Percentiles rank a stretch among this genome's conserved stretches.
Conservation (phyloP, 176 grass and related monocot species). For the Musa troglodytarum region DNA sequence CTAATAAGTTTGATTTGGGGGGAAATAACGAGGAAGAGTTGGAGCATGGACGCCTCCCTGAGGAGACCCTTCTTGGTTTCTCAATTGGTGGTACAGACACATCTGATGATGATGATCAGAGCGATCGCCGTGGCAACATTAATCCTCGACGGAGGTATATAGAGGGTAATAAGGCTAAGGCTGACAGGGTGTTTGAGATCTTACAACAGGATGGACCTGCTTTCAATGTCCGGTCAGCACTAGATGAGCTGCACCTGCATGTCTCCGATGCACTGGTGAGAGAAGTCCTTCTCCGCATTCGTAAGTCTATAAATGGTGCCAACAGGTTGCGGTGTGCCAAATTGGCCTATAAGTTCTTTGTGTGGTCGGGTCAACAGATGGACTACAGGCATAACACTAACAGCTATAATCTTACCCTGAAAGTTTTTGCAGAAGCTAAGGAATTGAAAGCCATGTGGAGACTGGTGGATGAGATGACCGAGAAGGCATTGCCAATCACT, state of each 20-base stretch:
- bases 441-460: constrained; percentile 84
- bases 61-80: constrained; percentile 46
- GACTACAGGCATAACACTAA: constrained; percentile 41
- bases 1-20: constrained; percentile 14
- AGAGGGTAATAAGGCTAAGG: constrained; percentile 27
- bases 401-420: constrained; percentile 72
- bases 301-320: constrained; percentile 35
- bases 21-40: constrained; percentile 15
- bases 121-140: not conserved
- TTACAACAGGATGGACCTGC: constrained; percentile 81
- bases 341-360: constrained; percentile 77
- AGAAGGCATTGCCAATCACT: constrained; percentile 55
- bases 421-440: constrained; percentile 66
- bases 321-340: constrained; percentile 51
- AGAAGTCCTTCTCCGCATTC: constrained; percentile 58
- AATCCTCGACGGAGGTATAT: constrained; percentile 19
- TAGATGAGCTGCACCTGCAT: constrained; percentile 59
- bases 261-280: constrained; percentile 48
- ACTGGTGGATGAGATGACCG: constrained; percentile 69
- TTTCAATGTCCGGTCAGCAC: constrained; percentile 46
- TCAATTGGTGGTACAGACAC: constrained; percentile 24
- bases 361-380: constrained; percentile 66
- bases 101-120: constrained; percentile 21
- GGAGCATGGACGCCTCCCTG: constrained; percentile 28
- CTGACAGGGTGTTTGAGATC: constrained; percentile 47